phyloP scores from a whole-genome alignment of 257 asterid genomes.

The Ilex asprella region DNA sequence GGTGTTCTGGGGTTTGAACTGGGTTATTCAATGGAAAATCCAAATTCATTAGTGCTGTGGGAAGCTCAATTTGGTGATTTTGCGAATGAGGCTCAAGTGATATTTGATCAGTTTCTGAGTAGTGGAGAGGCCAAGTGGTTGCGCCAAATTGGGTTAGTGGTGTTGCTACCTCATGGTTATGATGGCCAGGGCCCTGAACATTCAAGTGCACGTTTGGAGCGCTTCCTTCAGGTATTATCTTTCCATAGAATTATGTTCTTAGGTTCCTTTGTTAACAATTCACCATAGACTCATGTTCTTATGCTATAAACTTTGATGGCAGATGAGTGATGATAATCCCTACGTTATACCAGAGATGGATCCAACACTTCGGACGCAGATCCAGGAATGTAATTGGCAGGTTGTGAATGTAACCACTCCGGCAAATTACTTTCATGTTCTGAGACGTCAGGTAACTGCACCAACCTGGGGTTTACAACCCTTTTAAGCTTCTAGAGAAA shows the following conservation, averaged over 20 bases:
- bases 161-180: conserved; percentile 89
- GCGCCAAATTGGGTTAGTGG: conserved; percentile 85
- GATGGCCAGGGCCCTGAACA: conserved; percentile 99
- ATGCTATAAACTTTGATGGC: conserved; percentile 23
- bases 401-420: conserved; percentile 99
- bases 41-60: conserved; percentile 89
- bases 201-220: conserved; percentile 94
- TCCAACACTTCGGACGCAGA: conserved; percentile 75
- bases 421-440: conserved; percentile 95
- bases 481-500: neutral
- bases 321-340: conserved; percentile 98
- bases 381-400: conserved; percentile 98
- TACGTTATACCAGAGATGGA: conserved; percentile 95
- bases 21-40: conserved; percentile 97
- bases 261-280: neutral
- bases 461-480: conserved; percentile 1
- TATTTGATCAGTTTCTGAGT: conserved; percentile 89
- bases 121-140: conserved; percentile 98
- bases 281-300: conserved; percentile 1
- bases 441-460: conserved; percentile 86
- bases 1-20: conserved; percentile 90
- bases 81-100: conserved; percentile 89
- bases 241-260: neutral
- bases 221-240: conserved; percentile 71
- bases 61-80: conserved; percentile 99